Conservation (phyloP, 2,329 filamentous ascomycete species). For the Clarireedia homoeocarpa region DNA sequence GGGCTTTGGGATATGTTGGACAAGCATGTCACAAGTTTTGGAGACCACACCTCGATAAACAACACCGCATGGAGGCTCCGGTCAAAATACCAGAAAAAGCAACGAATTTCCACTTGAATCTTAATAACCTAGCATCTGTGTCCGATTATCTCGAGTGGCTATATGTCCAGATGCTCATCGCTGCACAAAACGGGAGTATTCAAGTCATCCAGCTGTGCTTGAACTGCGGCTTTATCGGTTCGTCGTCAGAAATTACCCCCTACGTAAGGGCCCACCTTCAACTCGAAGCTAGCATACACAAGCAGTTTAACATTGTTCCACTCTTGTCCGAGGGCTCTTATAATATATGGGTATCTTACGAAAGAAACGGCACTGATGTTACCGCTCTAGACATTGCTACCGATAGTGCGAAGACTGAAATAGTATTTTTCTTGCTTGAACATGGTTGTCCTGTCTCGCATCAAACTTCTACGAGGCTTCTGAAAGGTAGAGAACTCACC, state of each 20-base stretch:
- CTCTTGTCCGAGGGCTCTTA: not conserved
- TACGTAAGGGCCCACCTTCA: not conserved
- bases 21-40: not conserved
- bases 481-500: not conserved
- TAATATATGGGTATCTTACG: not conserved
- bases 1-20: not conserved
- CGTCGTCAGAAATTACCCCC: not conserved
- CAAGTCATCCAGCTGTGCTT: not conserved
- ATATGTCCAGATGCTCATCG: not conserved
- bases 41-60: not conserved
- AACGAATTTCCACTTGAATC: too few species aligned
- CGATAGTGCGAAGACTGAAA: not conserved
- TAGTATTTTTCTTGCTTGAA: not conserved
- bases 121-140: not conserved
- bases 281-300: not conserved
- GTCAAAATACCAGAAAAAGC: not conserved
- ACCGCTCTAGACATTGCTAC: not conserved
- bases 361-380: not conserved
- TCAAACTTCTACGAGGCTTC: not conserved
- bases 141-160: not conserved
- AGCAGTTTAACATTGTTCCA: not conserved
- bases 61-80: not conserved
- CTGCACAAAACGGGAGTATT: not conserved
- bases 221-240: not conserved
- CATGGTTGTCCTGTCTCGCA: not conserved